Evolutionary conservation across 352 stramenopile species (phyloP).

Genomic region (Globisporangium recalcitrans): DNA sequence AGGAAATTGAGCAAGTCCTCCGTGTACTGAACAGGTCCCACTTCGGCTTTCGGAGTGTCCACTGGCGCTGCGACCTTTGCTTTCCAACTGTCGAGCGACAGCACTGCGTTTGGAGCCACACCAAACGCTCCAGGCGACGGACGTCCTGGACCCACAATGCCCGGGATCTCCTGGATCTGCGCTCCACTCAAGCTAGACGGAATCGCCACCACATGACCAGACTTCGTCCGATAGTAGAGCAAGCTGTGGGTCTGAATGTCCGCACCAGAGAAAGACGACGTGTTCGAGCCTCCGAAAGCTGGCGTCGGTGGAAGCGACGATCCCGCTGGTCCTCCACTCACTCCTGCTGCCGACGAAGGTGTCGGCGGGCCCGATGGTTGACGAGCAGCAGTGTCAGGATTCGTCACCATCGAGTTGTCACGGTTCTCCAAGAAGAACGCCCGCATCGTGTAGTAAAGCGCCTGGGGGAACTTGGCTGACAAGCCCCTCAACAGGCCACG

Average conservation of each 20-base stretch:
- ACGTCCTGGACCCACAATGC: conserved; percentile 62
- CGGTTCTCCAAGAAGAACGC: conserved; percentile 97
- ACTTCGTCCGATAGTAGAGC: conserved; percentile 80
- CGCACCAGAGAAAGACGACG: conserved; percentile 11
- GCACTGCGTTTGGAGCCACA: conserved; percentile 45
- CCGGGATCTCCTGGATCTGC: conserved; percentile 68
- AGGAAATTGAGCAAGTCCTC: conserved; percentile 95
- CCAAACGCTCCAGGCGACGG: conserved; percentile 65
- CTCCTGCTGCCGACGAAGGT: conserved; percentile 1
- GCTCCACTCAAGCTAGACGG: conserved; percentile 45
- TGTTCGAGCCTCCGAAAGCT: conserved; percentile 5
- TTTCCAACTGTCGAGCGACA: conserved; percentile 69
- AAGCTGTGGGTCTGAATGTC: conserved; percentile 12
- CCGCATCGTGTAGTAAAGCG: conserved; percentile 97
- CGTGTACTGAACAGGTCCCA: conserved; percentile 86
- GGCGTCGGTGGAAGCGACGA: conserved; percentile 10
- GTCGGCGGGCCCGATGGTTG: conserved; percentile 17
- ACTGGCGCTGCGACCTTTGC: conserved; percentile 47
- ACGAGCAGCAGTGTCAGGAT: conserved; percentile 20
- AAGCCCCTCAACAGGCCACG: conserved; percentile 73
- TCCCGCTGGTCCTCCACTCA: background rate
- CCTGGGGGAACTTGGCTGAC: conserved; percentile 94
- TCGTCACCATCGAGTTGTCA: conserved; percentile 76
- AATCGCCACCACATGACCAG: conserved; percentile 71
- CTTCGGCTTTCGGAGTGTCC: conserved; percentile 48